Conservation (phyloP, 768 basidiomycete species). For the Tulasnella calospora region DNA sequence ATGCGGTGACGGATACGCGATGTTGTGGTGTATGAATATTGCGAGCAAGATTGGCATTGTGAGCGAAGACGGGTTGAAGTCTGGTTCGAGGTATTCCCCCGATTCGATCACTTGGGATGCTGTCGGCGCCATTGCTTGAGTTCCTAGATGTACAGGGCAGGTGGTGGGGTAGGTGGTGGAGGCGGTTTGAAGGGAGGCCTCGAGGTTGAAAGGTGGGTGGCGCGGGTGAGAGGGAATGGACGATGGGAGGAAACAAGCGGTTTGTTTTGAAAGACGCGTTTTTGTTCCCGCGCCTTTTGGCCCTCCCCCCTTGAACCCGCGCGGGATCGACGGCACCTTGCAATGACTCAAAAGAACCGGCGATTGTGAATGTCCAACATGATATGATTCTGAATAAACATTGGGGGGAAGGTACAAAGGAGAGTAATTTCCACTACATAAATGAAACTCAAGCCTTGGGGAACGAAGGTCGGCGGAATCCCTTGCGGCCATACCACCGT, state of each 20-base stretch:
- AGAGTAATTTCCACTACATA: background rate
- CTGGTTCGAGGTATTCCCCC: slow-evolving; percentile 73
- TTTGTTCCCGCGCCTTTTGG: background rate
- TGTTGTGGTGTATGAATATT: slow-evolving; percentile 68
- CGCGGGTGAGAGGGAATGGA: slow-evolving; percentile 5
- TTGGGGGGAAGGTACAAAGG: background rate
- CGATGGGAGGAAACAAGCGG: background rate
- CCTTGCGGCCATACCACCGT: slow-evolving; percentile 48
- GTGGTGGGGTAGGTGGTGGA: background rate
- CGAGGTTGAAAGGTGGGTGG: background rate
- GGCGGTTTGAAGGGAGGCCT: background rate
- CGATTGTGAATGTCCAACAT: background rate
- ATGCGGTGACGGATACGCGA: slow-evolving; percentile 67
- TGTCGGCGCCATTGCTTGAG: slow-evolving; percentile 38
- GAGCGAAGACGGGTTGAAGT: slow-evolving; percentile 67
- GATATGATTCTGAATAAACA: background rate
- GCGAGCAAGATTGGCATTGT: slow-evolving; percentile 80
- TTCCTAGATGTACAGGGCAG: background rate
- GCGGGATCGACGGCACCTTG: background rate
- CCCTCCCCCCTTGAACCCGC: background rate
- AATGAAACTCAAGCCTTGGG: background rate
- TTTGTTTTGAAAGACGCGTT: slow-evolving; percentile 11
- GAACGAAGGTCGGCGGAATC: slow-evolving; percentile 42
- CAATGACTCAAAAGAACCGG: background rate
- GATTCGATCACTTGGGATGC: slow-evolving; percentile 65